These are phyloP conservation scores for Chenopodium album DNA, from an alignment of 148 eudicot species.

Conservation along the genomic window DNA sequence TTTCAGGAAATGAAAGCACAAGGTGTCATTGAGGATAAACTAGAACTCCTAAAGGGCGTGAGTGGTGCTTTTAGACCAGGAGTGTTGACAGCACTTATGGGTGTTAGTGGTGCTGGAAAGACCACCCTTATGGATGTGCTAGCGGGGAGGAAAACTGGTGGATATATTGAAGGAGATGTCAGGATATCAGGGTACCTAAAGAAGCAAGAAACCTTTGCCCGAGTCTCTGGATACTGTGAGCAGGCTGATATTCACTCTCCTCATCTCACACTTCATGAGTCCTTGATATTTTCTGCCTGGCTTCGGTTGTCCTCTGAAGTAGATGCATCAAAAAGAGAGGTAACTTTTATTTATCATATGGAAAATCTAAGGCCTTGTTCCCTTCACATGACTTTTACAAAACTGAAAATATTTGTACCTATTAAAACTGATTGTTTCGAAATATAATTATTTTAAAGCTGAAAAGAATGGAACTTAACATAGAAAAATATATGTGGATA, in stretches of 20 bases:
- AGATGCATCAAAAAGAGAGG: constrained; percentile 35
- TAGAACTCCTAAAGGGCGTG: constrained; percentile 57
- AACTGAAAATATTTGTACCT: background rate
- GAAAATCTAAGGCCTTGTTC: background rate
- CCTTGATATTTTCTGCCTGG: constrained; percentile 45
- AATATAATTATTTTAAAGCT: background rate
- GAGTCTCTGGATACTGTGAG: constrained; percentile 58
- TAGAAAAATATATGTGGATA: background rate
- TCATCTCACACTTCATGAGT: constrained; percentile 46
- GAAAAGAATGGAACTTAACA: background rate
- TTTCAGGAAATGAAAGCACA: constrained; percentile 56
- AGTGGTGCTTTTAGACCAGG: constrained; percentile 71
- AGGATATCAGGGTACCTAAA: constrained; percentile 66
- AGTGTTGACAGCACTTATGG: constrained; percentile 52
- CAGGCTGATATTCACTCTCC: constrained; percentile 58
- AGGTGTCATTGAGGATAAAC: constrained; percentile 47
- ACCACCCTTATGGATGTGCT: constrained; percentile 83
- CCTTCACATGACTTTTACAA: background rate
- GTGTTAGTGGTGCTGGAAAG: constrained; percentile 69
- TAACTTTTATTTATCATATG: background rate
- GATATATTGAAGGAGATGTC: constrained; percentile 58
- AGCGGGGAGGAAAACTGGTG: constrained; percentile 79
- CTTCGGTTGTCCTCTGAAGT: constrained; percentile 45
- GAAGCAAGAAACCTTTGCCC: constrained; percentile 68
- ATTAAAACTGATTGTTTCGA: background rate